Evolutionary conservation across 345 rosid species (phyloP).

Genomic region (Rubroshorea leprosula): DNA sequence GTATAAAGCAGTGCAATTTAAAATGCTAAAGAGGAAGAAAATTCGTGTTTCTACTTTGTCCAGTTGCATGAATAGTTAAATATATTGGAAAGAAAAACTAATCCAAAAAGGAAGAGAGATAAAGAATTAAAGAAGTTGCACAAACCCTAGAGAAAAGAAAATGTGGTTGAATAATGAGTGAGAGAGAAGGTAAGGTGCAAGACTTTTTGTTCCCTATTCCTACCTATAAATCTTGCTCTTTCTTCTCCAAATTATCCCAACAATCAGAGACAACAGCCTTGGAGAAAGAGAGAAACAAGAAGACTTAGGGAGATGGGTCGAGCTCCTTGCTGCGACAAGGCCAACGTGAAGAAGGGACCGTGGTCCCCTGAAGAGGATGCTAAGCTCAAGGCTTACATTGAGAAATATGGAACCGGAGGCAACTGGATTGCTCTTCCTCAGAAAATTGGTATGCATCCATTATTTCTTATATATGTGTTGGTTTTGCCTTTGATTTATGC

Average conservation of each 20-base stretch:
- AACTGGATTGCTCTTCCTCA: slow-evolving; percentile 99
- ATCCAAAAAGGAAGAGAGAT: slow-evolving; percentile 59
- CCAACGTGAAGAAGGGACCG: slow-evolving; percentile 89
- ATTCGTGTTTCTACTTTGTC: slow-evolving; percentile 25
- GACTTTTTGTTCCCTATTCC: slow-evolving; percentile 37
- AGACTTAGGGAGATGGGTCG: slow-evolving; percentile 54
- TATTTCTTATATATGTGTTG: background rate
- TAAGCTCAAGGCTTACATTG: slow-evolving; percentile 85
- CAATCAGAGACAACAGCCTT: background rate
- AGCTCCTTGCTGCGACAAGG: slow-evolving; percentile 97
- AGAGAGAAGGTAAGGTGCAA: slow-evolving; percentile 17
- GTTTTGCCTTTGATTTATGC: background rate
- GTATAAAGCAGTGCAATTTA: slow-evolving; percentile 33
- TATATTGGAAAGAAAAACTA: slow-evolving; percentile 41
- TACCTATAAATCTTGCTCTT: slow-evolving; percentile 41
- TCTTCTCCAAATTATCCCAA: slow-evolving; percentile 17
- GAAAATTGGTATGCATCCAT: slow-evolving; percentile 58
- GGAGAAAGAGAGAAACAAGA: slow-evolving; percentile 8
- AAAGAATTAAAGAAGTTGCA: slow-evolving; percentile 19
- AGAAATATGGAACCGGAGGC: slow-evolving; percentile 77
- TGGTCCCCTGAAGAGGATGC: slow-evolving; percentile 98
- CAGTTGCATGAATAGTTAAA: slow-evolving; percentile 21
- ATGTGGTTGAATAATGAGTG: slow-evolving; percentile 19
- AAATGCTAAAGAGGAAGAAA: slow-evolving; percentile 28
- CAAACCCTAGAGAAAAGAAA: slow-evolving; percentile 47